Evolutionary conservation across 2,329 filamentous ascomycete species (phyloP), one percentile per base, ranked within the genome.

Genomic region (Didymella sp.): DNA sequence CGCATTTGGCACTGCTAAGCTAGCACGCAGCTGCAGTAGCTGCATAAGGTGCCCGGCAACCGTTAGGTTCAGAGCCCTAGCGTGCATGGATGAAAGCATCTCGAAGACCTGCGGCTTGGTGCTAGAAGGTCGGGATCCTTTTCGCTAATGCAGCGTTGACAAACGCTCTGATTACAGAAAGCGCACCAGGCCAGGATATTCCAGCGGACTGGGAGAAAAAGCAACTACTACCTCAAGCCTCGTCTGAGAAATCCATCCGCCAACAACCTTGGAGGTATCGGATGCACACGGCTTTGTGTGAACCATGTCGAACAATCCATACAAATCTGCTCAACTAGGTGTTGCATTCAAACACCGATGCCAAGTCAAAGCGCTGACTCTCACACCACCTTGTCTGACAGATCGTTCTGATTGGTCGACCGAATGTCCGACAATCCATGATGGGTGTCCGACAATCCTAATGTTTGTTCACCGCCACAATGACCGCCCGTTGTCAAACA

Each of bases 401-500:
- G 21, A 22, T 41, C 2, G 2, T 24, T 25, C 5, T 41, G 21
- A 19, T 13, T 49, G 38, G 22, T 24, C 13, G 42, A 19, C 19
- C 22, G 3, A 6, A 13, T 25, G 21, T 27, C 15, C 8, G 53
- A 30, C 24, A 28, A 12, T 13, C 21, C 3, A 30, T 43, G 27
- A 9, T 25, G 30, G 35, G 24, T 37, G 47, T 46, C 28, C 30
- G 42, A 30, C 30, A 43, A 25, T 22, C 22, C 37, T 31, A 41
- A 21, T 31, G 15, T 25, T 4, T n/a, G 13, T 35, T 52, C 54
- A 57, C 54, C 54, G 54, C 54, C 44, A 49, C 7, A 42, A 21
- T 28, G 8, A 21, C 9, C 22, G 15, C 8, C 19, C 25, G 7
- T 37, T 44, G 12, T 44, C 13, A 11, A 25, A 27, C 7, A 25